These are phyloP conservation scores for Kwoniella sp. DNA, from an alignment of 768 basidiomycete genomes.

Conservation along the genomic window DNA sequence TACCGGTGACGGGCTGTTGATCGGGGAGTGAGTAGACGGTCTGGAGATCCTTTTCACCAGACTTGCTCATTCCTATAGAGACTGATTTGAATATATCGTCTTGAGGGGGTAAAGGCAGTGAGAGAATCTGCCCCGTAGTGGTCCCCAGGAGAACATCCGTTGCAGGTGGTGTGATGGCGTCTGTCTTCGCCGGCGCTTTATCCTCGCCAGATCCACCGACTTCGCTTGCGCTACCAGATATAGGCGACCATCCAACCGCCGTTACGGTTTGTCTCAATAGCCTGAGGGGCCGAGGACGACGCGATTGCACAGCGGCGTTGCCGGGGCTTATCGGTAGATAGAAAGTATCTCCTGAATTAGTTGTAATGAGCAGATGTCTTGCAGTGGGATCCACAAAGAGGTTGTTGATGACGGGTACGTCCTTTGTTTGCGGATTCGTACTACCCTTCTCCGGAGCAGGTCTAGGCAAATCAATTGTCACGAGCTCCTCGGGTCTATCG, in stretches of 20 bases:
- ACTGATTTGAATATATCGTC: constrained; percentile 80
- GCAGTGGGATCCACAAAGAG: constrained; percentile 93
- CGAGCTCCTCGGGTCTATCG: constrained; percentile 78
- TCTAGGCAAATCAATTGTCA: constrained; percentile 69
- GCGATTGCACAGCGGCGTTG: constrained; percentile 56
- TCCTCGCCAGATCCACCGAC: constrained; percentile 12
- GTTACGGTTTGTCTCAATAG: constrained; percentile 89
- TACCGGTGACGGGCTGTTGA: constrained; percentile 77
- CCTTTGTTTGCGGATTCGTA: constrained; percentile 63
- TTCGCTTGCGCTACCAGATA: constrained; percentile 61
- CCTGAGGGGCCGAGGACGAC: constrained; percentile 74
- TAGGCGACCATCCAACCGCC: constrained; percentile 86
- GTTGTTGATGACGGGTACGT: constrained; percentile 64
- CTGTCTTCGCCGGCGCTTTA: constrained; percentile 26
- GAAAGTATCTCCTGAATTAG: constrained; percentile 87
- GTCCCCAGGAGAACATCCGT: constrained; percentile 84
- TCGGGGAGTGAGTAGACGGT: constrained; percentile 65
- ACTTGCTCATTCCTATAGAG: constrained; percentile 48
- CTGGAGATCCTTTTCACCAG: constrained; percentile 55
- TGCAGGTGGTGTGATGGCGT: constrained; percentile 62
- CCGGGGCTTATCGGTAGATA: constrained; percentile 67
- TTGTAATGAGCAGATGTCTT: constrained; percentile 83
- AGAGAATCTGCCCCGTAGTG: constrained; percentile 80
- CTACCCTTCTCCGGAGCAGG: constrained; percentile 59
- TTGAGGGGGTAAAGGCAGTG: constrained; percentile 78